These are phyloP conservation scores for Solanum ahanhuiri DNA, from an alignment of 257 asterid genomes.

Conservation along the genomic window DNA sequence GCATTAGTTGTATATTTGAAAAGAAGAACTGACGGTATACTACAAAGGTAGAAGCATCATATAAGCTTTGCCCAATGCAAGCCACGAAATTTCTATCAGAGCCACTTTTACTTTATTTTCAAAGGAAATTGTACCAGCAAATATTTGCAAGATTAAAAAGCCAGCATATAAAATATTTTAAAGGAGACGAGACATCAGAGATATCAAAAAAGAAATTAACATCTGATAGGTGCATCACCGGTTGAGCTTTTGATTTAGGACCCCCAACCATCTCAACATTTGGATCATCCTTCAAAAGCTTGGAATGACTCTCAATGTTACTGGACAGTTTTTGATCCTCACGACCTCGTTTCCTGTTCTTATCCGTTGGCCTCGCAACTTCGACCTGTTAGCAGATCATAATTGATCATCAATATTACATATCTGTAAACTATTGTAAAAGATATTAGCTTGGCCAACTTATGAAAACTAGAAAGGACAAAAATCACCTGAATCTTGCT, in stretches of 20 bases:
- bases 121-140: not conserved
- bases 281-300: conserved; percentile 23
- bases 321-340: conserved; percentile 45
- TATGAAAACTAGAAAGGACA: not conserved
- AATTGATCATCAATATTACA: not conserved
- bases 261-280: conserved; percentile 11
- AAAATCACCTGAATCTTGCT: conserved; percentile 53
- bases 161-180: not conserved
- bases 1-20: not conserved
- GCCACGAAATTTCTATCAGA: not conserved
- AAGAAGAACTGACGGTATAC: not conserved
- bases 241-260: conserved; percentile 21
- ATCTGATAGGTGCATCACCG: conserved; percentile 20
- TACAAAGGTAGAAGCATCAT: not conserved
- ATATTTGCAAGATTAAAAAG: not conserved
- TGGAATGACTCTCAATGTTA: conserved; percentile 31
- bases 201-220: not conserved
- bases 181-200: not conserved
- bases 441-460: not conserved
- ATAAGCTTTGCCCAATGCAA: not conserved
- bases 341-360: conserved; percentile 61
- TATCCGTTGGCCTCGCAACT: conserved; percentile 74
- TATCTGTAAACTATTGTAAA: not conserved
- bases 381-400: conserved; percentile 56
- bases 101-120: not conserved